Conservation (phyloP, 805 yeast genomes). For the Wickerhamomyces kurtzmanii region DNA sequence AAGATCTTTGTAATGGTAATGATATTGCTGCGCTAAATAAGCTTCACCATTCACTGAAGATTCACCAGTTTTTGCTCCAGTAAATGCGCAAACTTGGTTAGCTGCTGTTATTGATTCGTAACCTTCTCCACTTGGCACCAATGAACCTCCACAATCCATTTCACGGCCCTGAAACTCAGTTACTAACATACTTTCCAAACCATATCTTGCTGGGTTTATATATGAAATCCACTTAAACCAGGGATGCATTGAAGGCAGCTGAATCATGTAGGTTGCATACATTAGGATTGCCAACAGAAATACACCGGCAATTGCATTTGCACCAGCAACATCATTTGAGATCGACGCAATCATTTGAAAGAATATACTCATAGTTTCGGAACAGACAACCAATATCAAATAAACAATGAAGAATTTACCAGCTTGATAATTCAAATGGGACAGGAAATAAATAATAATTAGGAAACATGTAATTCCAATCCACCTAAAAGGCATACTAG, state of each 20-base stretch:
- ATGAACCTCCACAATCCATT: conserved; percentile 32
- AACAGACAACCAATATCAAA: conserved; percentile 22
- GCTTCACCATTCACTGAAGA: conserved; percentile 43
- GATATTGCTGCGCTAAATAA: conserved; percentile 36
- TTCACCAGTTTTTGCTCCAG: conserved; percentile 52
- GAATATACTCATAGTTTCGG: conserved; percentile 22
- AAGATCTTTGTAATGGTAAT: conserved; percentile 45
- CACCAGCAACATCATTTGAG: conserved; percentile 36
- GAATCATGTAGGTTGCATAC: conserved; percentile 57
- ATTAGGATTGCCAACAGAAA: conserved; percentile 35
- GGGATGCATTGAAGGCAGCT: conserved; percentile 44
- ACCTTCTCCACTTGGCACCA: conserved; percentile 48
- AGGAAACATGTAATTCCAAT: conserved; percentile 31
- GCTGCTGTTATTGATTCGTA: conserved; percentile 27
- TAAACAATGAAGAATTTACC: conserved; percentile 42
- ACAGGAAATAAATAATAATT: conserved; percentile 44
- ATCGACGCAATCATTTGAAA: conserved; percentile 46
- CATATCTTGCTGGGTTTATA: conserved; percentile 41
- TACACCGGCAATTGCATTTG: conserved; percentile 48
- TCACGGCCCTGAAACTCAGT: conserved; percentile 50
- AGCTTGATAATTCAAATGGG: conserved; percentile 34
- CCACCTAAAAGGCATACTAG: conserved; percentile 53
- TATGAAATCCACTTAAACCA: conserved; percentile 61
- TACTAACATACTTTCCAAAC: conserved; percentile 50
- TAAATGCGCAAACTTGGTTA: conserved; percentile 44